Evolutionary conservation across 1,139 yeast species (phyloP).

Genomic region (Lodderomyces jiufengensis): DNA sequence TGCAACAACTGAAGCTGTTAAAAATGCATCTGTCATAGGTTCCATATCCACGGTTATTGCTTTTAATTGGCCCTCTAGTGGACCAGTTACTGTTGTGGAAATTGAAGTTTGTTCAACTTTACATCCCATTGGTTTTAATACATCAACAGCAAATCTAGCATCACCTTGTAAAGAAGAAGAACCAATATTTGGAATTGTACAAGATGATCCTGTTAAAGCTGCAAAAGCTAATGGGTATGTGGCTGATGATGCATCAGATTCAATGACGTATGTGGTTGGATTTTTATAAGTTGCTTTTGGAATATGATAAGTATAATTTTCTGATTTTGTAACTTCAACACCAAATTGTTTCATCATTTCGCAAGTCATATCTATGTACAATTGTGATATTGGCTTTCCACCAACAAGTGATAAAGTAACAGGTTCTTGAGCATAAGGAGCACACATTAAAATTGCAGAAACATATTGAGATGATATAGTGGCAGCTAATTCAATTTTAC

Average conservation of each 20-base stretch:
- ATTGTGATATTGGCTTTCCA: conserved; percentile 94
- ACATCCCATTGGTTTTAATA: conserved; percentile 94
- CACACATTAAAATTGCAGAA: conserved; percentile 93
- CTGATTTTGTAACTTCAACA: conserved; percentile 70
- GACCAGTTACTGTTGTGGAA: conserved; percentile 91
- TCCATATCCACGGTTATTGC: conserved; percentile 93
- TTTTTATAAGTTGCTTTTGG: conserved; percentile 79
- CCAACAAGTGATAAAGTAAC: conserved; percentile 88
- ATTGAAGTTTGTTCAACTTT: conserved; percentile 74
- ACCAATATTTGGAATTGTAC: conserved; percentile 94
- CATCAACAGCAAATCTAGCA: conserved; percentile 94
- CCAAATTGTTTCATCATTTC: conserved; percentile 94
- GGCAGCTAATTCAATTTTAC: conserved; percentile 89
- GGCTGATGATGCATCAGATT: conserved; percentile 98
- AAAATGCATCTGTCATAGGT: conserved; percentile 98
- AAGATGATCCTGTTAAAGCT: conserved; percentile 92
- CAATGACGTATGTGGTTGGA: conserved; percentile 83
- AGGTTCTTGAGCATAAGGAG: conserved; percentile 89
- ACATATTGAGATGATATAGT: conserved; percentile 97
- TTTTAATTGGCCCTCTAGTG: conserved; percentile 61
- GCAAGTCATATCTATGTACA: conserved; percentile 96
- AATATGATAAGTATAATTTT: conserved; percentile 81
- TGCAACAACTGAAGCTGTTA: conserved; percentile 95
- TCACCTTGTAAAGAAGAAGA: conserved; percentile 92
- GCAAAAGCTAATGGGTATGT: conserved; percentile 98